Conservation (phyloP, 2,329 filamentous ascomycete genomes). For the Colletotrichum sp. region DNA sequence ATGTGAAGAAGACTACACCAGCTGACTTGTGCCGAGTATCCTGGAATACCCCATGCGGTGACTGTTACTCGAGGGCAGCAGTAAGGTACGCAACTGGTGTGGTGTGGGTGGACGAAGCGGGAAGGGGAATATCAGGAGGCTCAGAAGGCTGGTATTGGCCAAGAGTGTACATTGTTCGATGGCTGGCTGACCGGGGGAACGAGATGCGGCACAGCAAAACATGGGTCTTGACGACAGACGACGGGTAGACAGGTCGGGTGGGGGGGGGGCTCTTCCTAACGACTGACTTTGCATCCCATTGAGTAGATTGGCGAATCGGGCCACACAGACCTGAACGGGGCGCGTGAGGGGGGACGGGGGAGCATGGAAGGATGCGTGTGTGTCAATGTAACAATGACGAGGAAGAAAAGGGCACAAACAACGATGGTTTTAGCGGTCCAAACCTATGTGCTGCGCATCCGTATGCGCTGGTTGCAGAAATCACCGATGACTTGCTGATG, state of each 20-base stretch:
- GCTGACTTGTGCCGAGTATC: not conserved
- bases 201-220: constrained; percentile 4
- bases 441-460: not conserved
- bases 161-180: not conserved
- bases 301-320: constrained; percentile 12
- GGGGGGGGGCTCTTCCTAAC: not conserved
- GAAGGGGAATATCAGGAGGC: not conserved
- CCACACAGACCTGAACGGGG: not conserved
- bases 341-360: not conserved
- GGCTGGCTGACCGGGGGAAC: not conserved
- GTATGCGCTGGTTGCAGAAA: not conserved
- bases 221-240: constrained; percentile 7
- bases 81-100: not conserved
- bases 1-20: not conserved
- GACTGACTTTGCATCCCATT: not conserved
- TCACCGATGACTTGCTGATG: not conserved
- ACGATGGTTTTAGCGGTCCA: not conserved
- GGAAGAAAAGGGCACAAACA: not conserved
- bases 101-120: not conserved
- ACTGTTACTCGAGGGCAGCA: not conserved
- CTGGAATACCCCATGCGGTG: not conserved
- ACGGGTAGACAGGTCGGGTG: not conserved
- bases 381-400: not conserved
- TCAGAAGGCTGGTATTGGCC: not conserved
- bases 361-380: not conserved